phyloP scores from a whole-genome alignment of 2,329 filamentous ascomycete species.

The Talaromyces sp. region DNA sequence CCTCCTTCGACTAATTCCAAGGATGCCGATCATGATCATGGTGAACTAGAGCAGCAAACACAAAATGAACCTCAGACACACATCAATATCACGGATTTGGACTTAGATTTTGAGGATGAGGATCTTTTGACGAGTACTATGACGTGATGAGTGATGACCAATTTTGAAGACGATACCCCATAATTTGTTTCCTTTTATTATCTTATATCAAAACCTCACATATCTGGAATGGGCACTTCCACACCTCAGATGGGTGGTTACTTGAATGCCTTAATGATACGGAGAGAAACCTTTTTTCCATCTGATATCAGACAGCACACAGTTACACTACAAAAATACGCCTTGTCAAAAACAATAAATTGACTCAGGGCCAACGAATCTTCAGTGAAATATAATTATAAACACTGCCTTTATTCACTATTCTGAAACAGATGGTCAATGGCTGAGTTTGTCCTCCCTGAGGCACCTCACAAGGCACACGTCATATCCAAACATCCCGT shows the following conservation, averaged over 20 bases:
- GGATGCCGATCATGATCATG: constrained; percentile 12
- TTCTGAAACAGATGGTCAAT: not conserved
- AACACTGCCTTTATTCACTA: not conserved
- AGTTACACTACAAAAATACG: not conserved
- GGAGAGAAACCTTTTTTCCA: not conserved
- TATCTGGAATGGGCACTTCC: not conserved
- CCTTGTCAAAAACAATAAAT: not conserved
- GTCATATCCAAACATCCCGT: not conserved
- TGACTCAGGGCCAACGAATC: not conserved
- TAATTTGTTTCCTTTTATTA: not conserved
- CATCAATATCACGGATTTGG: constrained; percentile 20
- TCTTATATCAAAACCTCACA: not conserved
- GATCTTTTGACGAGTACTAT: constrained; percentile 34
- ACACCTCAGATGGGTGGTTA: not conserved
- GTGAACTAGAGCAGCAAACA: not conserved
- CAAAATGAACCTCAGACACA: constrained; percentile 4
- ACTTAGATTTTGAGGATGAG: constrained; percentile 36
- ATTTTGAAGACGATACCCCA: not conserved
- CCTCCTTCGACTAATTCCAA: constrained; percentile 20
- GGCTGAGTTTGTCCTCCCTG: not conserved
- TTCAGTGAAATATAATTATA: not conserved
- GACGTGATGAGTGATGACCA: constrained; percentile 1
- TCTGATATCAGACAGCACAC: not conserved
- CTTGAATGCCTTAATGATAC: not conserved
- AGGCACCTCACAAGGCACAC: not conserved